Conservation (phyloP, 805 yeast species). For the Torulaspora microellipsoides region DNA sequence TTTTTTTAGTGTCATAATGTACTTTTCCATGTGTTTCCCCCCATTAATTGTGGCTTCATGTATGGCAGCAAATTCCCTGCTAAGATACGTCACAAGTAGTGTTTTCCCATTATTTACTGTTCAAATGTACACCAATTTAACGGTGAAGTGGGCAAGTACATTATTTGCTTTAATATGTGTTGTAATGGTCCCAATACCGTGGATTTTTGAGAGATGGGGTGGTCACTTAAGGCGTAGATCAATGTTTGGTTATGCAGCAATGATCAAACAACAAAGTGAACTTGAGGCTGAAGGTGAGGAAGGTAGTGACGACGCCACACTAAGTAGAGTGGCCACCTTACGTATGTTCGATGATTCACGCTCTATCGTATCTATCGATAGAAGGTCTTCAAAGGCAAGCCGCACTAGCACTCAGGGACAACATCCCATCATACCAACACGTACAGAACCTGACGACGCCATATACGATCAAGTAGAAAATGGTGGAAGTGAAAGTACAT, state of each 20-base stretch:
- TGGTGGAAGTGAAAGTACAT: background rate
- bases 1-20: conserved; percentile 64
- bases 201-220: conserved; percentile 60
- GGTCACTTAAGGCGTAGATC: conserved; percentile 51
- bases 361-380: conserved; percentile 3
- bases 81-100: conserved; percentile 70
- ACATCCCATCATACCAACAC: background rate
- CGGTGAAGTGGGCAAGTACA: conserved; percentile 77
- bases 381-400: background rate
- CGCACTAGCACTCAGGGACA: background rate
- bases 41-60: conserved; percentile 81
- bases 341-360: conserved; percentile 8
- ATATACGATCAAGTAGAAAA: conserved; percentile 4
- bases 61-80: conserved; percentile 78
- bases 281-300: conserved; percentile 33
- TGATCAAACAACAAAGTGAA: conserved; percentile 37
- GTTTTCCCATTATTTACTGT: conserved; percentile 81
- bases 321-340: conserved; percentile 10
- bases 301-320: conserved; percentile 27
- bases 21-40: conserved; percentile 68
- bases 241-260: conserved; percentile 55
- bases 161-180: conserved; percentile 60
- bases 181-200: conserved; percentile 71
- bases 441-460: conserved; percentile 6
- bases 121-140: conserved; percentile 72